phyloP scores from a whole-genome alignment of 139 green algal genomes.

The Chlorella sp. region DNA sequence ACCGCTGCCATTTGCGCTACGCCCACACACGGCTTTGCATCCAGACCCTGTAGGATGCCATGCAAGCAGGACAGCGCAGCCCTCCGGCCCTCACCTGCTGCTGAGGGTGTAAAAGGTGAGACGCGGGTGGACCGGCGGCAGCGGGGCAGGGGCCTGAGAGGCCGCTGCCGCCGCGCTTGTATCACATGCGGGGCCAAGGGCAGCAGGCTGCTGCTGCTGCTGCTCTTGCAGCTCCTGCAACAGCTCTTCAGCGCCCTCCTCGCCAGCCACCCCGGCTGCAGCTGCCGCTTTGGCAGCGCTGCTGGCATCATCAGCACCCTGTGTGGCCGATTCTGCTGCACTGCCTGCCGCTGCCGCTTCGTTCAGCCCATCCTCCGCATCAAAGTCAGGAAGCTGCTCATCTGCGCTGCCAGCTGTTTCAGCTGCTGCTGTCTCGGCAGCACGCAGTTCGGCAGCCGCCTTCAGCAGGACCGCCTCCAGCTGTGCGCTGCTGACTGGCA shows the following conservation, averaged over 20 bases:
- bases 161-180: not conserved
- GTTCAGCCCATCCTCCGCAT: not conserved
- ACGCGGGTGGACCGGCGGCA: not conserved
- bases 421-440: conserved; percentile 10
- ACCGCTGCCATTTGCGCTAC: no score
- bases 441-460: conserved; percentile 11
- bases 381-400: conserved; percentile 9
- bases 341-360: not conserved
- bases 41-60: not conserved
- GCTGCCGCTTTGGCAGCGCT: not conserved
- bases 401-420: not conserved
- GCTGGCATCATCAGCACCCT: not conserved
- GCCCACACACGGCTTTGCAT: not conserved
- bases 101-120: conserved; percentile 67
- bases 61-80: not conserved
- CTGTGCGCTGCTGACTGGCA: not conserved
- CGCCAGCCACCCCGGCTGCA: conserved; percentile 3
- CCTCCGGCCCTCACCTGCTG: conserved; percentile 17
- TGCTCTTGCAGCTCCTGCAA: conserved; percentile 32
- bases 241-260: conserved; percentile 33
- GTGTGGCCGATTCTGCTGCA: not conserved
- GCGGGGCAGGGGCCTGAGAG: not conserved
- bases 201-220: not conserved
- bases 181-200: not conserved
- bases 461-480: not conserved